A percentile compares a stretch with the other conserved stretches of the same genome.
Conservation (phyloP, 2,329 filamentous ascomycete genomes). For the Fusarium armeniacum region DNA sequence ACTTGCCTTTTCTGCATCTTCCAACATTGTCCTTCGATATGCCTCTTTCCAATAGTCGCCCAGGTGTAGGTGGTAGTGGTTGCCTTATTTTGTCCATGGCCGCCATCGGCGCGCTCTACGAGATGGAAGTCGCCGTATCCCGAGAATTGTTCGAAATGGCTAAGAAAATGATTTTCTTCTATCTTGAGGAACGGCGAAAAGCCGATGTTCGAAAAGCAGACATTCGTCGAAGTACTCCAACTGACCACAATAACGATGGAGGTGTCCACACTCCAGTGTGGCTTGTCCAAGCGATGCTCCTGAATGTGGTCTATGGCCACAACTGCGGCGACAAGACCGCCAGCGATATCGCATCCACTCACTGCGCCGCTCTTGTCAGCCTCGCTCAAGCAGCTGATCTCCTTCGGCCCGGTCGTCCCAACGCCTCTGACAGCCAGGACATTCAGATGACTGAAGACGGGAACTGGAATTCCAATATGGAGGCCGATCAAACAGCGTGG, state of each 20-base stretch:
- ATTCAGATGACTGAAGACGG: constrained; percentile 69
- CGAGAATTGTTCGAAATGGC: constrained; percentile 91
- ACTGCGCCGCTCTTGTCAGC: constrained; percentile 91
- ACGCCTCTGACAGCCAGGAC: constrained; percentile 65
- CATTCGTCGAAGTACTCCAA: constrained; percentile 66
- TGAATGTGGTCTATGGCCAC: constrained; percentile 96
- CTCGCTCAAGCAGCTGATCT: constrained; percentile 91
- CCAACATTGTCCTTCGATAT: constrained; percentile 92
- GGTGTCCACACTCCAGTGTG: constrained; percentile 86
- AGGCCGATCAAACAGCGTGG: constrained; percentile 74
- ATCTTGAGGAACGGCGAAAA: constrained; percentile 90
- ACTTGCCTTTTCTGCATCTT: constrained; percentile 94
- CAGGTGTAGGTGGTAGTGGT: constrained; percentile 80
- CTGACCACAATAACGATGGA: constrained; percentile 68
- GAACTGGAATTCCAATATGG: constrained; percentile 61
- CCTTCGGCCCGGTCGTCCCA: constrained; percentile 61
- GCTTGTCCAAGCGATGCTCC: constrained; percentile 96
- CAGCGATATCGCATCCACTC: constrained; percentile 91
- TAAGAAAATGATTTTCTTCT: constrained; percentile 94
- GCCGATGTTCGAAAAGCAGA: constrained; percentile 80
- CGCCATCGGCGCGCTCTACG: constrained; percentile 85
- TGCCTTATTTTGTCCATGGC: constrained; percentile 88
- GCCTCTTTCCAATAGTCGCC: constrained; percentile 74
- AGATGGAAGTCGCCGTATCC: constrained; percentile 83
- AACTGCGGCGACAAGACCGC: constrained; percentile 93